Base-by-base conservation (phyloP, 192 early-diverging fungal species). In the Umbelopsis sp. region DNA sequence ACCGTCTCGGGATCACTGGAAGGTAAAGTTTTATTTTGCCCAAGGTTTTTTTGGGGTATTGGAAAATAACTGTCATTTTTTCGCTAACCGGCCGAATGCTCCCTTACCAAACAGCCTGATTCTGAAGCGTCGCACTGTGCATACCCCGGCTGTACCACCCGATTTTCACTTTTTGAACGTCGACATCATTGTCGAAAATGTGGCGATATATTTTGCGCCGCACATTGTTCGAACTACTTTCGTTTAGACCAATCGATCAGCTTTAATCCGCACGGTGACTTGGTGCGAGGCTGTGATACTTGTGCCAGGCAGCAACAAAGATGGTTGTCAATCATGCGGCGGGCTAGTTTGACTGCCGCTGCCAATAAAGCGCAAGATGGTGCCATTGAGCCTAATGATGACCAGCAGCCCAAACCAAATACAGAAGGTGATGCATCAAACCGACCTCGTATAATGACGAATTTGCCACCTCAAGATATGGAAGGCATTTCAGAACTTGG, bases 161-260 rank as follows among this genome's bases (percentile, higher is more conserved):
- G 41, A 13, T 82, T 82, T 48, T 65, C 66, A 9, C 37, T 79
- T 22, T 76, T 82, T 21, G 74, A 79, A 21, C 71, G 77, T 52
- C 47, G 77, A 25, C 80, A 82, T 53, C 80, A 82, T 68, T 82
- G 80, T 50, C 68, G 80, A 23, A 64, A 69, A 58, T 82, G 80
- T 69, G 80, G 80, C 11, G 58, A 75, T 49, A 78, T 82, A 46
- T 82, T 82, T 64, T 82, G 80, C 48, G 30, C 71, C 11, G 20
- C 18, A 9, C 80, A 82, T 46, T 82, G 80, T 49, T 76, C 80
- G 2, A 69, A 76, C 23, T 79, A 74, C 48, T 49, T 82, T 41
- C 66, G 76, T n/a, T 49, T 82, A 23, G 77, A 82, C 58, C 74
- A 79, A 68, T 30, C 76, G 22, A 65, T 53, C 41, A 69, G 68